Percentiles rank a stretch among this genome's conserved stretches.
Evolutionary conservation across 108 stramenopile species (phyloP).

Genomic region (Aureococcus anophagefferens): DNA sequence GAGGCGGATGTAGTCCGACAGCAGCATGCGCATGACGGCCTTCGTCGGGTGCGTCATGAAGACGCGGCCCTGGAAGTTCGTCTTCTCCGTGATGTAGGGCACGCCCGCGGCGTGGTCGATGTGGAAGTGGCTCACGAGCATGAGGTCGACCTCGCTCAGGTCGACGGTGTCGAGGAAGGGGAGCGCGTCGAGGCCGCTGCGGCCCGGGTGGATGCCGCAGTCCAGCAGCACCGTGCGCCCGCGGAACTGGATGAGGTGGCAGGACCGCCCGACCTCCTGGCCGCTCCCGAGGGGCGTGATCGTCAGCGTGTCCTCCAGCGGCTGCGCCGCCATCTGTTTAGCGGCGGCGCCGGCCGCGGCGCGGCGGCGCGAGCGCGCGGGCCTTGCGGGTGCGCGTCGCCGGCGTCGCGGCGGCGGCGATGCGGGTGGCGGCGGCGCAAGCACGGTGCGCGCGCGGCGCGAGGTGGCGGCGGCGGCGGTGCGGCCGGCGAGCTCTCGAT

Average conservation of each 20-base stretch:
- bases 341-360: no score
- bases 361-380: no score
- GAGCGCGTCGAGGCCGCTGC: slow-evolving; percentile 80
- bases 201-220: slow-evolving; percentile 96
- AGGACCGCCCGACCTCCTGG: slow-evolving; percentile 95
- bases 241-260: slow-evolving; percentile 87
- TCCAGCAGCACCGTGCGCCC: slow-evolving; percentile 86
- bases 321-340: no score
- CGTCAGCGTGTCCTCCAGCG: background rate
- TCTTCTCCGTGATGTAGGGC: slow-evolving; percentile 96
- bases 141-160: slow-evolving; percentile 70
- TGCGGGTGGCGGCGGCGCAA: no score
- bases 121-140: slow-evolving; percentile 91
- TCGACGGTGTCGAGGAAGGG: slow-evolving; percentile 78
- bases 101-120: slow-evolving; percentile 92
- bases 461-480: no score
- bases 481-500: no score
- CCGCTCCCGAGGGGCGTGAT: slow-evolving; percentile 68
- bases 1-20: slow-evolving; percentile 32
- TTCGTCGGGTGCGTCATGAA: slow-evolving; percentile 98
- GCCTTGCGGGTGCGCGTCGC: no score
- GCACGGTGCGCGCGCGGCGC: no score
- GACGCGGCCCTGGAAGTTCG: slow-evolving; percentile 79
- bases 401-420: no score
- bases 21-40: slow-evolving; percentile 80